These are phyloP conservation scores for Colletotrichum zoysiae DNA, from an alignment of 2,329 filamentous ascomycete genomes.

Conservation along the genomic window DNA sequence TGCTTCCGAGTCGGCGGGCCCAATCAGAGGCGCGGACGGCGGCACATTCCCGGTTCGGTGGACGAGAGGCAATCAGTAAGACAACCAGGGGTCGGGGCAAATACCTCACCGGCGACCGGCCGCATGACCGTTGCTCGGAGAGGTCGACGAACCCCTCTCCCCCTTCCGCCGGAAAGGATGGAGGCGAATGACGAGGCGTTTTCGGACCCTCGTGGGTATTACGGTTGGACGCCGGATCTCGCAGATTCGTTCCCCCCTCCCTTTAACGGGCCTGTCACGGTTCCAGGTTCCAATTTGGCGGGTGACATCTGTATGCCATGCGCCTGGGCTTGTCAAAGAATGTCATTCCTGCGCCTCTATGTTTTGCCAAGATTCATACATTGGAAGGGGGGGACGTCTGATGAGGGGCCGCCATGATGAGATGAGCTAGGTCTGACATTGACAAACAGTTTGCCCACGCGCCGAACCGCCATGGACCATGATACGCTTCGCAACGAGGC, in stretches of 20 bases:
- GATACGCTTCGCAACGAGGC: background rate
- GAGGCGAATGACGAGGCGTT: slow-evolving; percentile 20
- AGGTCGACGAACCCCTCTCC: background rate
- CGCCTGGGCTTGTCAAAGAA: background rate
- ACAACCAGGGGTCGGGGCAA: background rate
- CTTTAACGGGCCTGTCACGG: background rate
- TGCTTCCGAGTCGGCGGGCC: slow-evolving; percentile 12
- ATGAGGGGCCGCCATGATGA: background rate
- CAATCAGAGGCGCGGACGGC: slow-evolving; percentile 37
- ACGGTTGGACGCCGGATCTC: slow-evolving; percentile 39
- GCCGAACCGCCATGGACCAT: background rate
- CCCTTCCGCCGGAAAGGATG: background rate
- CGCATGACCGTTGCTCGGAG: slow-evolving; percentile 5
- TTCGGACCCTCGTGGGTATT: slow-evolving; percentile 37
- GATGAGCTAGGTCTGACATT: background rate
- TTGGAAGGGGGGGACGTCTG: no score
- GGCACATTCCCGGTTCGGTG: slow-evolving; percentile 40
- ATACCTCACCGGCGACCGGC: background rate
- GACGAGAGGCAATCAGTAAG: slow-evolving; percentile 33
- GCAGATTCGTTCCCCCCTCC: background rate
- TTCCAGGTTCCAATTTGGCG: background rate
- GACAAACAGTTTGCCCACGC: background rate
- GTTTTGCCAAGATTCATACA: no score
- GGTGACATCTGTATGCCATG: background rate
- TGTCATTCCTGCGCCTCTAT: background rate